These are phyloP conservation scores for Pisolithus microcarpus DNA, from an alignment of 768 basidiomycete genomes.

Conservation along the genomic window DNA sequence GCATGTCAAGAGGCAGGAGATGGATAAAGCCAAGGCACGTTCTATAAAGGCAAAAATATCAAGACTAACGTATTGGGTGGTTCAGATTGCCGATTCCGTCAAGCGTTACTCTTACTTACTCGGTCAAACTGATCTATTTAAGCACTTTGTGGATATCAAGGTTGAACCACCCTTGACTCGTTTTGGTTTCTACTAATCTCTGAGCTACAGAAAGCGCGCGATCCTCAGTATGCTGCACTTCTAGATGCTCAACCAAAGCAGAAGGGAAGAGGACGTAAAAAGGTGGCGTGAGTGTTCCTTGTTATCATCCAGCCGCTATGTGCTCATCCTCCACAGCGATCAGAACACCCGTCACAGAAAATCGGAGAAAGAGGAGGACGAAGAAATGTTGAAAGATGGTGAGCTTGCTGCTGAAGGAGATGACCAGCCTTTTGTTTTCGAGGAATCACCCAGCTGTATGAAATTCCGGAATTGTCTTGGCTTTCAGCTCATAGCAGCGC, in stretches of 20 bases:
- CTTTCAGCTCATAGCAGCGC: conserved; percentile 5
- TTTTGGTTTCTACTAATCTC: neutral
- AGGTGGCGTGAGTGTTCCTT: conserved; percentile 48
- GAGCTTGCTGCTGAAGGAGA: conserved; percentile 73
- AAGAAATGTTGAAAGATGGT: conserved; percentile 85
- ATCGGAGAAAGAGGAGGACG: conserved; percentile 97
- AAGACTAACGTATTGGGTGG: conserved; percentile 9
- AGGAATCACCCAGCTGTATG: conserved; percentile 85
- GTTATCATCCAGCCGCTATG: neutral
- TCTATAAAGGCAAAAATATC: neutral
- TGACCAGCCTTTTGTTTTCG: conserved; percentile 91
- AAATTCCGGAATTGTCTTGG: conserved; percentile 1
- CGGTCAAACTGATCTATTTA: conserved; percentile 96
- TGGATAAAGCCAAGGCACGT: conserved; percentile 81
- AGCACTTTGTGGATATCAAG: conserved; percentile 97
- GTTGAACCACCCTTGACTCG: conserved; percentile 30
- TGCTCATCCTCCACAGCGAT: conserved; percentile 42
- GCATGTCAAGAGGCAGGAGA: conserved; percentile 64
- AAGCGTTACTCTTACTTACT: conserved; percentile 97
- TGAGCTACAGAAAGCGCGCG: conserved; percentile 61
- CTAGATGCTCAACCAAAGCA: conserved; percentile 82
- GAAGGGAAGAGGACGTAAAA: conserved; percentile 82
- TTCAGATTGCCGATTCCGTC: conserved; percentile 82
- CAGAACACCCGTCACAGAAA: conserved; percentile 80
- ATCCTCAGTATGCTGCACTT: conserved; percentile 88